These are phyloP conservation scores for Echria macrotheca DNA, from an alignment of 495 filamentous ascomycete genomes.

Conservation along the genomic window DNA sequence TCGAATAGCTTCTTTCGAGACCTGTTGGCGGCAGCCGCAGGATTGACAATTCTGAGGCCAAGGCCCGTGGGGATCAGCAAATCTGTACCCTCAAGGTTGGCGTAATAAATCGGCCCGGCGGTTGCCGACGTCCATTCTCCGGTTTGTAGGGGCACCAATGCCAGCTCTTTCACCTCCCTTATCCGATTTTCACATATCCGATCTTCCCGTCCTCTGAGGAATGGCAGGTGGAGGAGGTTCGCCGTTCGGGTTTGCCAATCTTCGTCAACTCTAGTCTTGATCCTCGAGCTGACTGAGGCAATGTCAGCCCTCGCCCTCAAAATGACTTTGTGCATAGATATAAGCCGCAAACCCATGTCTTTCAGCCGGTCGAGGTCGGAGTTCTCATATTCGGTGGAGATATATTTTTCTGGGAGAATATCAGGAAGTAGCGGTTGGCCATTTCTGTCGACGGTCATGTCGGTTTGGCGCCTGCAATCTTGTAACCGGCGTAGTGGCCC, in stretches of 20 bases:
- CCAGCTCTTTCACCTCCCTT: slow-evolving; percentile 3
- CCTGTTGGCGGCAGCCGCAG: slow-evolving; percentile 9
- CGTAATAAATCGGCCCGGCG: slow-evolving; percentile 16
- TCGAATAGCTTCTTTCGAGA: slow-evolving; percentile 24
- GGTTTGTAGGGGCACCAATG: slow-evolving; percentile 13
- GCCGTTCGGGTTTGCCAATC: slow-evolving; percentile 22
- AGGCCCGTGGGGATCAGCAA: slow-evolving; percentile 24
- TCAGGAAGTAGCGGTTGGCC: slow-evolving; percentile 5
- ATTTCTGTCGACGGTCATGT: background rate
- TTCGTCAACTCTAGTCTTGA: slow-evolving; percentile 11
- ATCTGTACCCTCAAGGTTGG: slow-evolving; percentile 8
- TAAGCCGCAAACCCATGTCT: background rate
- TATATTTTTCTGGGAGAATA: slow-evolving; percentile 14
- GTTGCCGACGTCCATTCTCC: slow-evolving; percentile 14
- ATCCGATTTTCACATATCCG: background rate
- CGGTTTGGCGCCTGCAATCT: background rate
- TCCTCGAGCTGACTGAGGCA: slow-evolving; percentile 4
- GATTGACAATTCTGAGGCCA: slow-evolving; percentile 14
- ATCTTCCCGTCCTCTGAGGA: background rate
- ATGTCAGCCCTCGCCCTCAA: background rate
- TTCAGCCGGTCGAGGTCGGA: slow-evolving; percentile 3
- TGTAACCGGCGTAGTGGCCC: background rate
- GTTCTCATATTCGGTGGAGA: slow-evolving; percentile 14
- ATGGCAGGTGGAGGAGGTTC: slow-evolving; percentile 3
- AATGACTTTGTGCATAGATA: background rate